Percentiles rank a stretch among this genome's conserved stretches.
Conservation (phyloP, 148 eudicot genomes). For the Cornus florida region DNA sequence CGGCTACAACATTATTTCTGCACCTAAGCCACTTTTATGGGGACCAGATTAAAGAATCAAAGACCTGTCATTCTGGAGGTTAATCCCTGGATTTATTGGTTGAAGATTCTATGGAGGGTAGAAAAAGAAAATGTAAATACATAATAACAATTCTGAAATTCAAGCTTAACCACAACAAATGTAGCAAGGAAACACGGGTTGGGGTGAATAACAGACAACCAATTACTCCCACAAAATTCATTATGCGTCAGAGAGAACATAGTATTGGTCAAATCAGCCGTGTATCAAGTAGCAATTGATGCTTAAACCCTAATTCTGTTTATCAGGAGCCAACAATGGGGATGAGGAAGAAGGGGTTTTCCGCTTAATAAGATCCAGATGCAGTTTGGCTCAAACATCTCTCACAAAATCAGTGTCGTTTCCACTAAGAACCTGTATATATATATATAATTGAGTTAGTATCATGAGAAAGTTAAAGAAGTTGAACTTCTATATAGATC, state of each 20-base stretch:
- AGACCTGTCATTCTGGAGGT: neutral
- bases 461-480: slow-evolving; percentile 1
- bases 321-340: neutral
- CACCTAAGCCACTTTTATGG: neutral
- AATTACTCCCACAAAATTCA: neutral
- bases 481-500: neutral
- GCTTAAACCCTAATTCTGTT: neutral
- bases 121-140: too few relatives aligned
- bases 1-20: neutral
- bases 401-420: too few relatives aligned
- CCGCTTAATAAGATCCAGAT: neutral
- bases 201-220: too few relatives aligned
- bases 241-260: neutral
- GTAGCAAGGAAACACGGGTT: too few relatives aligned
- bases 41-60: neutral
- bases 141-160: neutral
- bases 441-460: neutral
- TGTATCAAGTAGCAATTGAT: neutral
- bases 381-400: too few relatives aligned
- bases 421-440: slow-evolving; percentile 22
- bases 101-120: neutral
- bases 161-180: neutral
- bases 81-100: neutral
- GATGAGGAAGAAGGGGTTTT: neutral
- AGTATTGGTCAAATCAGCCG: neutral